A percentile compares a stretch with the other conserved stretches of the same genome.
Evolutionary conservation across 2,329 filamentous ascomycete species (phyloP).

Genomic region (Teratosphaeria pseudoeucalypti): DNA sequence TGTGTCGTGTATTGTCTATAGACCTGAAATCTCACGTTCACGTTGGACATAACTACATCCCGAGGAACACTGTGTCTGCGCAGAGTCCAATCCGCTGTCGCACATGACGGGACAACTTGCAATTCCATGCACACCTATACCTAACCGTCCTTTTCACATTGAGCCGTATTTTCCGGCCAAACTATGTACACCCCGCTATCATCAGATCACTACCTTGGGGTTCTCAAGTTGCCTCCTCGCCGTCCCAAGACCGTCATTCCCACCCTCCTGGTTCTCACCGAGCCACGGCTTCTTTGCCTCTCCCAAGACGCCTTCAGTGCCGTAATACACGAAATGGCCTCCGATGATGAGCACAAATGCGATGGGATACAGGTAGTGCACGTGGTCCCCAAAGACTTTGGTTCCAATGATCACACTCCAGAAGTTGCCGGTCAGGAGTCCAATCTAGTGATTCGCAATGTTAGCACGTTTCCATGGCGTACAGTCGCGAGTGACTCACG

Average conservation of each 20-base stretch:
- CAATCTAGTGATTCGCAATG: slow-evolving; percentile 25
- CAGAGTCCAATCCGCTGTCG: no score
- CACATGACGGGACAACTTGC: no score
- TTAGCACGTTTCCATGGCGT: neutral
- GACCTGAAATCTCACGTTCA: no score
- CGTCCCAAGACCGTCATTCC: slow-evolving; percentile 71
- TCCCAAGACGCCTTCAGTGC: slow-evolving; percentile 69
- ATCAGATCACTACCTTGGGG: slow-evolving; percentile 28
- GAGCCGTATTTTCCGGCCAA: no score
- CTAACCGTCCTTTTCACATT: no score
- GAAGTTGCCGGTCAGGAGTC: slow-evolving; percentile 85
- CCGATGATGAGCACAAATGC: slow-evolving; percentile 88
- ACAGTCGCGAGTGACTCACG: slow-evolving; percentile 29
- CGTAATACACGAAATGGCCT: slow-evolving; percentile 78
- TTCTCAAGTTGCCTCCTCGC: slow-evolving; percentile 55
- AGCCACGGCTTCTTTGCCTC: slow-evolving; percentile 95
- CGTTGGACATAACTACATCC: no score
- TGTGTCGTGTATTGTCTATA: no score
- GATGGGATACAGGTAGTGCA: slow-evolving; percentile 90
- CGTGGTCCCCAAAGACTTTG: slow-evolving; percentile 65
- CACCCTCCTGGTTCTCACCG: slow-evolving; percentile 72
- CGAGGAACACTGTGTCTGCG: no score
- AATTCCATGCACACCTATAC: no score
- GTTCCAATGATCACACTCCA: slow-evolving; percentile 94
- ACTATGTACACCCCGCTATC: neutral